Base-by-base conservation (phyloP, 441 rosid species). In the Viola pubescens region DNA sequence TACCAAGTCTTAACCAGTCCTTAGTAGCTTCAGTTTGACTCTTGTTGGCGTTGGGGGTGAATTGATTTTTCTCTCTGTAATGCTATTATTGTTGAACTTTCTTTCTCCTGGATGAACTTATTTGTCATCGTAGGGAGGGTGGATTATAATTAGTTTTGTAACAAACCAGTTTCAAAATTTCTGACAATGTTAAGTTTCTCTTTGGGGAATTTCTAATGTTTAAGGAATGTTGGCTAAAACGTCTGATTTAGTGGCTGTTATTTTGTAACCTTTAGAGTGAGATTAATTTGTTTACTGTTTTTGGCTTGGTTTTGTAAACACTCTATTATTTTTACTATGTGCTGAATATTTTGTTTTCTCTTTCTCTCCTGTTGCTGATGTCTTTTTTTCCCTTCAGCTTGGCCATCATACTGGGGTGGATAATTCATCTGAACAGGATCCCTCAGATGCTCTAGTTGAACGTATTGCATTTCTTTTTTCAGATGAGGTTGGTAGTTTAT, bases 381-480 rank as follows among this genome's bases (percentile, higher is more conserved):
- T 52, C 4, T 54, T 53, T 50, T 39, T 72, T 49, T 52, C n/a
- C 40, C 56, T 77, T 77, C 95, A 94, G 99, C 83, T 90, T 66
- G 91, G 87, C 42, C 72, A 86, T 63, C 53, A 61, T 54, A 81
- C 77, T 66, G 68, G 64, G 45, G 67, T 12, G 60, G 77, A 79
- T 75, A 74, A 61, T 66, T 77, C 80, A 65, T 73, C 88, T 41
- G 80, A 70, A 50, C 79, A 73, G 75, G 89, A 90, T 67, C 88
- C 90, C 48, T 78, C 79, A 85, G 79, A 78, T 61, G 82, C 84
- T 41, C 63, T 94, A 16, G 58, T 70, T 77, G 73, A 73, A 50
- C 88, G 85, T 19, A 45, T 94, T 59, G 67, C 65, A 60, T 77
- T 69, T 68, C 54, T 83, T n/a, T 88, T 90, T 63, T 84, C 97